Evolutionary conservation across 768 basidiomycete species (phyloP).

Genomic region (Pisolithus microcarpus): DNA sequence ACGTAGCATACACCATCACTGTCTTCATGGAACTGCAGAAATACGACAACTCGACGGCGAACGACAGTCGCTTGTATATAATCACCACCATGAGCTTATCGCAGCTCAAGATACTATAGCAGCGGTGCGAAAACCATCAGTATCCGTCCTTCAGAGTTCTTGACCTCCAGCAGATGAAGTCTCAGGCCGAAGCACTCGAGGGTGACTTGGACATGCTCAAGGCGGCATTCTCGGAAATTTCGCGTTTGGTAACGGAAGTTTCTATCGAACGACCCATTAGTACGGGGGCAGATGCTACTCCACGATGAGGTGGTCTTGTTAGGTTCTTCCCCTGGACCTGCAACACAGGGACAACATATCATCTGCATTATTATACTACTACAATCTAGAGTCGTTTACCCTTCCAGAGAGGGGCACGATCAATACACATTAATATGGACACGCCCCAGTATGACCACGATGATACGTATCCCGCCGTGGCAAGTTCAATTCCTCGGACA

Average conservation of each 20-base stretch:
- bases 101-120: slow-evolving; percentile 90
- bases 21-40: slow-evolving; percentile 40
- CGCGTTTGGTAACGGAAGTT: slow-evolving; percentile 64
- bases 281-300: background rate
- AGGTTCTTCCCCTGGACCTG: background rate
- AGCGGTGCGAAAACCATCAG: slow-evolving; percentile 42
- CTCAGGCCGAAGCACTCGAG: slow-evolving; percentile 79
- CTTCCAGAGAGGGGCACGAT: slow-evolving; percentile 11
- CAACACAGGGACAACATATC: no score
- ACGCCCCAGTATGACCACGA: slow-evolving; percentile 2
- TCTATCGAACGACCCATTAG: slow-evolving; percentile 36
- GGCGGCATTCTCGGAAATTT: slow-evolving; percentile 81
- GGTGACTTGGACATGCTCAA: slow-evolving; percentile 74
- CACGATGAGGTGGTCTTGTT: background rate
- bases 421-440: slow-evolving; percentile 6
- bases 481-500: slow-evolving; percentile 12
- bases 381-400: background rate
- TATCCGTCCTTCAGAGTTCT: slow-evolving; percentile 2
- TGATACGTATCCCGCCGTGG: background rate
- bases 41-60: slow-evolving; percentile 85
- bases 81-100: slow-evolving; percentile 92
- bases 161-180: slow-evolving; percentile 66
- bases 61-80: slow-evolving; percentile 86
- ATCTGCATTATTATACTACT: background rate
- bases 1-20: background rate